Percentiles rank a stretch among this genome's conserved stretches.
phyloP scores from a whole-genome alignment of 2,329 filamentous ascomycete species.

The Calonectria ilicicola region DNA sequence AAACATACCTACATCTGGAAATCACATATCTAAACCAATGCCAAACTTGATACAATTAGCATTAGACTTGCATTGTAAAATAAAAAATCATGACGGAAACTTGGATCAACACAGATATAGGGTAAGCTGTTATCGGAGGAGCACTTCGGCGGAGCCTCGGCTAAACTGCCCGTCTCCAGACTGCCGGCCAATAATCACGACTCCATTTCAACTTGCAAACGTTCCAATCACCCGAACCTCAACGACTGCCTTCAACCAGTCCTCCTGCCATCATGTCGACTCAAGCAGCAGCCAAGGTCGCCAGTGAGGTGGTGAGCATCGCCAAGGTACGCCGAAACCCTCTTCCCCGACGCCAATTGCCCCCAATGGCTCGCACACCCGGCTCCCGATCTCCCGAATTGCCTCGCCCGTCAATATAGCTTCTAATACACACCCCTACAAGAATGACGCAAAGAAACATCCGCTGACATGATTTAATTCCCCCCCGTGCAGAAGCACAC shows the following conservation, averaged over 20 bases:
- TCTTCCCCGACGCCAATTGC: conserved; percentile 25
- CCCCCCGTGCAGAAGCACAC: conserved; percentile 84
- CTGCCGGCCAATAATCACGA: conserved; percentile 42
- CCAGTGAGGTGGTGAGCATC: conserved; percentile 66
- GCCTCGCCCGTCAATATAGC: conserved; percentile 23
- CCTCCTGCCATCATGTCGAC: conserved; percentile 66
- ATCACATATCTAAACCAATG: neutral
- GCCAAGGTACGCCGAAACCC: conserved; percentile 63
- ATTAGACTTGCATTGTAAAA: neutral
- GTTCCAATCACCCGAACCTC: conserved; percentile 41
- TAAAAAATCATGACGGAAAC: neutral
- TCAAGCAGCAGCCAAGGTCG: conserved; percentile 69
- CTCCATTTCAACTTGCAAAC: conserved; percentile 45
- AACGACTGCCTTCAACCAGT: conserved; percentile 36
- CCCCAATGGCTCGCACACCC: conserved; percentile 31
- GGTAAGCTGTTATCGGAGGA: conserved; percentile 14
- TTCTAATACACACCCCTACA: neutral
- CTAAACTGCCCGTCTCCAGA: conserved; percentile 30
- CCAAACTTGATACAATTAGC: neutral
- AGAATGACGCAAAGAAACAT: conserved; percentile 5
- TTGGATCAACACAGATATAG: conserved; percentile 13
- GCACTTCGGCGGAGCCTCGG: conserved; percentile 42
- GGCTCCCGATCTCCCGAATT: conserved; percentile 26
- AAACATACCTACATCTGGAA: neutral
- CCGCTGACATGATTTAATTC: conserved; percentile 34